Conservation (phyloP, 106 monocot species). For the Gastrodia elata region DNA sequence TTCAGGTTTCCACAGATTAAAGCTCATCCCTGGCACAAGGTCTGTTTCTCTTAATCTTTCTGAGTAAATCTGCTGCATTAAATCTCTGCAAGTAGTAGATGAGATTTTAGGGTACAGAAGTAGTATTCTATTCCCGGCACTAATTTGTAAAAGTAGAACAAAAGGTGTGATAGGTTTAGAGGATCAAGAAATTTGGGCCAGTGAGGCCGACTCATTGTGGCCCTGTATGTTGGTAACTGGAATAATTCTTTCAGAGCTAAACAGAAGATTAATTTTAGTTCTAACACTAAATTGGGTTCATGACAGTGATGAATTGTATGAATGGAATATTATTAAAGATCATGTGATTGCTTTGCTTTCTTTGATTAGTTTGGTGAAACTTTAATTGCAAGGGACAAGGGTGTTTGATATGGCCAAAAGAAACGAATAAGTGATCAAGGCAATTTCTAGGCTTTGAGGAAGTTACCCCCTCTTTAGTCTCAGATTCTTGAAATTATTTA, state of each 20-base stretch:
- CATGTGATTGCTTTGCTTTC: not conserved
- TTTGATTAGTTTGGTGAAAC: not conserved
- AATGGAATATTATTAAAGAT: not conserved
- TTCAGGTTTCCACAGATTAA: slow-evolving; percentile 79
- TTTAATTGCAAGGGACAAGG: not conserved
- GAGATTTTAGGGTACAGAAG: not conserved
- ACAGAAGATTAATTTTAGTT: not conserved
- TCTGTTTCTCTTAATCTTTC: slow-evolving; percentile 9
- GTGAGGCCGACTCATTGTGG: not conserved
- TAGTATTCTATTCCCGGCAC: too few relatives aligned
- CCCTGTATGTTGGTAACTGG: not conserved
- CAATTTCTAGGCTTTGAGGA: too few relatives aligned
- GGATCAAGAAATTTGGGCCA: not conserved
- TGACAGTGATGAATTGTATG: not conserved
- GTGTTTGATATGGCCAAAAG: not conserved
- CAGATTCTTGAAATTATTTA: too few relatives aligned
- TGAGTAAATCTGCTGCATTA: not conserved
- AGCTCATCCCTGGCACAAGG: slow-evolving; percentile 83
- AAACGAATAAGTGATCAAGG: too few relatives aligned
- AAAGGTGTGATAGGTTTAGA: not conserved
- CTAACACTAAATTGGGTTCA: not conserved
- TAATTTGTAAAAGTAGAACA: not conserved
- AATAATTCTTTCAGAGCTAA: not conserved
- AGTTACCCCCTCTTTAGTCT: too few relatives aligned
- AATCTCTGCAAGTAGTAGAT: not conserved